Evolutionary conservation across 306 rosid species (phyloP), one percentile per base, ranked within the genome.

Genomic region (Astragalus glycyphyllos): DNA sequence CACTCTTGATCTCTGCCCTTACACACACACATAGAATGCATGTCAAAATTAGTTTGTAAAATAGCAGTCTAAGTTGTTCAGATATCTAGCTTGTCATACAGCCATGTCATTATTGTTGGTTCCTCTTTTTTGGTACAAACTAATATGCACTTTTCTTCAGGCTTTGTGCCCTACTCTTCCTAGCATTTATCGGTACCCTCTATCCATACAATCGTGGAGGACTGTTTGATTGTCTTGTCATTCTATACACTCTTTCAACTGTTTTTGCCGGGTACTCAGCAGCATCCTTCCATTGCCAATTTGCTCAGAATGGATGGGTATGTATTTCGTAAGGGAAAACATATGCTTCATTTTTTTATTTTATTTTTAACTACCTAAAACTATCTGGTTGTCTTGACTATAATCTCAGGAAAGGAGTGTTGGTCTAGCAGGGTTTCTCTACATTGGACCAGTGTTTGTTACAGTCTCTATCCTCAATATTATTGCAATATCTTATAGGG

Each of bases 131-230:
- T 60, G 2, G 54, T 73, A 23, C n/a, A 38, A 46, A 74, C 41
- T 77, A 23, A 72, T 38, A 12, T 58, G 14, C 53, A 38, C 14
- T 62, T 75, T 69, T 72, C 48, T 47, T 64, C 78, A 93, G 98
- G 88, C 71, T 88, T 41, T 82, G 83, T 68, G 55, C 83, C 70
- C 75, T 93, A 69, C 75, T 90, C 40, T 65, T 90, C 64, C 81
- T 93, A 50, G 93, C 96, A 67, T 75, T 81, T 63, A 77, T 85
- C 29, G 96, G 92, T 35, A 77, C 76, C 67, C 82, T 93, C 66
- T 86, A 86, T 81, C 96, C 96, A 20, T 93, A 90, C 83, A 90
- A 80, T 47, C 89, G 92, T 11, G 98, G 98, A 74, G 86, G 89
- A 65, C 84, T 88, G 35, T 78, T 82, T 60, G 83, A 86, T 47